Evolutionary conservation across 192 early-diverging fungal species (phyloP).

Genomic region (Obelidium mucronatum): DNA sequence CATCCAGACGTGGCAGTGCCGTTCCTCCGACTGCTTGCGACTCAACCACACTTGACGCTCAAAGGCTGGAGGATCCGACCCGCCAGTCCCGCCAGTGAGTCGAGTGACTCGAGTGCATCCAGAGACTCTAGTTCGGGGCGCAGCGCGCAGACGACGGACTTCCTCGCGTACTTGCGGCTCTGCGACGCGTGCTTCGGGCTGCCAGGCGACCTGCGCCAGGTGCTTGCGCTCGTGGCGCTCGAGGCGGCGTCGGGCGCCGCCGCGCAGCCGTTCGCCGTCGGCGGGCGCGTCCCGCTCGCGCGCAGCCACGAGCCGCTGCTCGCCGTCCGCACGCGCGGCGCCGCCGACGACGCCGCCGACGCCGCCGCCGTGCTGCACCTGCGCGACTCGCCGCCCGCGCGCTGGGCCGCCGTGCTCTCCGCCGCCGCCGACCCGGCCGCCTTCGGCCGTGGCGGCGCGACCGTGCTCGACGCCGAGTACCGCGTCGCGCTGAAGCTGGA

Average conservation of each 20-base stretch:
- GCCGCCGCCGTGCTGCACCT: not conserved
- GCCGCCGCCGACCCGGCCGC: not conserved
- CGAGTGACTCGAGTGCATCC: no score
- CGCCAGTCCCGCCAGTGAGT: no score
- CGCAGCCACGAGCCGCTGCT: not conserved
- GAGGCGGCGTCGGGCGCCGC: not conserved
- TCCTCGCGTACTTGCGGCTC: not conserved
- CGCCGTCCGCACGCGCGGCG: not conserved
- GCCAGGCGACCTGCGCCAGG: not conserved
- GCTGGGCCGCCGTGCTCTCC: no score
- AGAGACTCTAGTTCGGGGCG: no score
- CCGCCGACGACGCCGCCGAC: not conserved
- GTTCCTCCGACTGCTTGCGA: no score
- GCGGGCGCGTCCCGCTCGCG: not conserved
- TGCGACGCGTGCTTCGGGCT: not conserved
- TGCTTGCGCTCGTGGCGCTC: not conserved
- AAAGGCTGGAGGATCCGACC: no score
- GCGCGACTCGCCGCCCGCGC: not conserved
- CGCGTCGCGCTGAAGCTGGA: not conserved
- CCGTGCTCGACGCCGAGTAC: not conserved
- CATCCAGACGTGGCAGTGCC: no score
- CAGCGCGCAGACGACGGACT: not conserved
- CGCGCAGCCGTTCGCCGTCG: not conserved
- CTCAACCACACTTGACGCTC: no score
- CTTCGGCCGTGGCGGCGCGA: not conserved